Conservation (phyloP, 1,139 yeast species). For the Yarrowia galli region DNA sequence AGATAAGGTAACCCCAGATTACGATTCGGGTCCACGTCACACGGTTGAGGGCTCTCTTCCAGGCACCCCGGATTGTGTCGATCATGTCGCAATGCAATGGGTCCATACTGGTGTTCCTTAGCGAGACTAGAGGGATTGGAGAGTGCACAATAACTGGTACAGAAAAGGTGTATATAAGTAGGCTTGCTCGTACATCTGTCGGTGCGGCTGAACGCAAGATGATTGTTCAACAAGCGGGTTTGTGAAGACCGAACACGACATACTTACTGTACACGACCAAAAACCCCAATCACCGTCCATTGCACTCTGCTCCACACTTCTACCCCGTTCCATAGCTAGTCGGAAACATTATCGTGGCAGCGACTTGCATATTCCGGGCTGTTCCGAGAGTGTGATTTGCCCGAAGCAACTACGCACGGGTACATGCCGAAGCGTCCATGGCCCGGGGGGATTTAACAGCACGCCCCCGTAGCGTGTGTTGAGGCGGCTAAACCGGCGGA, state of each 20-base stretch:
- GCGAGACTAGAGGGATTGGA: too few relatives aligned
- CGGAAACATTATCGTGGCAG: constrained; percentile 30
- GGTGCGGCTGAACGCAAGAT: constrained; percentile 8
- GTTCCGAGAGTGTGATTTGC: constrained; percentile 37
- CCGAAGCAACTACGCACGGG: background rate
- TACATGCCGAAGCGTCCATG: constrained; percentile 10
- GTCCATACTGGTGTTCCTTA: too few relatives aligned
- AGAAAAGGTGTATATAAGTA: too few relatives aligned
- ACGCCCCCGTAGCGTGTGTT: background rate
- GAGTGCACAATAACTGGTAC: too few relatives aligned
- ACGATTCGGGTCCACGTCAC: constrained; percentile 8
- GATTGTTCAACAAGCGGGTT: too few relatives aligned
- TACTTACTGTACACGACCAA: too few relatives aligned
- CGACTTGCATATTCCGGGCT: constrained; percentile 17
- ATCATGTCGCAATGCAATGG: constrained; percentile 3
- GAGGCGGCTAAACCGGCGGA: constrained; percentile 3
- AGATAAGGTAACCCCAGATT: background rate
- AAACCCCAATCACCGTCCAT: too few relatives aligned
- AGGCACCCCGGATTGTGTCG: constrained; percentile 13
- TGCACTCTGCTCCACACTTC: background rate
- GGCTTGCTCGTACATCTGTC: too few relatives aligned
- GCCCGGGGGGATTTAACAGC: background rate
- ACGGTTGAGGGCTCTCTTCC: constrained; percentile 3
- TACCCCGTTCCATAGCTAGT: constrained; percentile 5
- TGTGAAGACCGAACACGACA: too few relatives aligned